Evolutionary conservation across 2,329 filamentous ascomycete species (phyloP).

Genomic region (Fusarium chuoi): DNA sequence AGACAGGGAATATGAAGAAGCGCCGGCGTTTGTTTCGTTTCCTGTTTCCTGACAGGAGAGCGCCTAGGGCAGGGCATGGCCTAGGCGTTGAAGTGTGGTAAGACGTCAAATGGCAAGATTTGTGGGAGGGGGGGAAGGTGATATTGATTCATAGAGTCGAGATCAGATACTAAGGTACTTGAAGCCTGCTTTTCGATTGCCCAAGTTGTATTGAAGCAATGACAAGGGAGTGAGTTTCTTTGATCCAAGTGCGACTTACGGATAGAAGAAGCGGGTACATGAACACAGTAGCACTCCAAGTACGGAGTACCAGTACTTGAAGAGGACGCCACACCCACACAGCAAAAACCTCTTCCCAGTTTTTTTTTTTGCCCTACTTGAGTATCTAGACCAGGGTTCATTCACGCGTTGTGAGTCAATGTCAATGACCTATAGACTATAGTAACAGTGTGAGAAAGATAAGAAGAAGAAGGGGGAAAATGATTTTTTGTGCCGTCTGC

Average conservation of each 20-base stretch:
- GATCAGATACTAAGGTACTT: background rate
- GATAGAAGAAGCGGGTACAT: constrained; percentile 22
- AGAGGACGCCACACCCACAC: constrained; percentile 29
- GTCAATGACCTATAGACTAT: background rate
- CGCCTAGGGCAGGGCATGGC: constrained; percentile 33
- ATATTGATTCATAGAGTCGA: constrained; percentile 10
- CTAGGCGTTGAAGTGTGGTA: constrained; percentile 22
- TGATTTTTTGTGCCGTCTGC: constrained; percentile 1
- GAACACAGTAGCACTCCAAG: constrained; percentile 15
- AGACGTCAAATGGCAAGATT: constrained; percentile 14
- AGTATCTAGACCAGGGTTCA: constrained; percentile 14
- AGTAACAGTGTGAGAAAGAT: background rate
- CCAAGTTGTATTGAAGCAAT: background rate
- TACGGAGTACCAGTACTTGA: constrained; percentile 43
- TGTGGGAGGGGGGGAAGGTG: constrained; percentile 10
- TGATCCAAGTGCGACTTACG: background rate
- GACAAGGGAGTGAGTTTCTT: constrained; percentile 28
- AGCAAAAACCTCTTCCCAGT: constrained; percentile 6
- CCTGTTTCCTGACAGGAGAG: constrained; percentile 41
- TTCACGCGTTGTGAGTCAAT: constrained; percentile 12
- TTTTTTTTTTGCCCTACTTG: background rate
- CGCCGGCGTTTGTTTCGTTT: constrained; percentile 46
- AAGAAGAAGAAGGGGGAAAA: background rate
- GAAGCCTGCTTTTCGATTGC: background rate
- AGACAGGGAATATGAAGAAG: constrained; percentile 33